These are phyloP conservation scores for Dothideomycetidae sp. DNA, from an alignment of 2,329 filamentous ascomycete species.

Conservation along the genomic window DNA sequence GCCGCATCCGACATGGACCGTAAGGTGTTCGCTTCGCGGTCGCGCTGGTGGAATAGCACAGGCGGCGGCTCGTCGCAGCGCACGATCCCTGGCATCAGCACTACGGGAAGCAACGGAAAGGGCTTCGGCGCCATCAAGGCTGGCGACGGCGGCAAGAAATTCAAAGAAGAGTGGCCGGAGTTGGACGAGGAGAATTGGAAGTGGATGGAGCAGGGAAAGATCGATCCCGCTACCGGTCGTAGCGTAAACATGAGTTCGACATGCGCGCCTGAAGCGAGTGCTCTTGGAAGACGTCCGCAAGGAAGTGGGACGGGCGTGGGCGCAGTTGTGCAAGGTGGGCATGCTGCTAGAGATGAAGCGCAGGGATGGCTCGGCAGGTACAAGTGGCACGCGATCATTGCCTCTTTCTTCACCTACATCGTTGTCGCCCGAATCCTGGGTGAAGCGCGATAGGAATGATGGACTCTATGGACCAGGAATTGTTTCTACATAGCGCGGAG, in stretches of 20 bases:
- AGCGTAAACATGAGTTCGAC: slow-evolving; percentile 20
- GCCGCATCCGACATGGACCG: slow-evolving; percentile 64
- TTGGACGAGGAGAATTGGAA: slow-evolving; percentile 78
- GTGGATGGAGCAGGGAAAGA: slow-evolving; percentile 73
- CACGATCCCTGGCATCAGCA: slow-evolving; percentile 35
- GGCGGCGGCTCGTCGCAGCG: slow-evolving; percentile 60
- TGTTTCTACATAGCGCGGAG: too few species aligned
- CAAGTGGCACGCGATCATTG: slow-evolving; percentile 59
- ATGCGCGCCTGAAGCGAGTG: slow-evolving; percentile 51
- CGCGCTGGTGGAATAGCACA: slow-evolving; percentile 93
- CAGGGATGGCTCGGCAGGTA: slow-evolving; percentile 71
- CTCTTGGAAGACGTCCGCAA: slow-evolving; percentile 47
- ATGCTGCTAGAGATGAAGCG: slow-evolving; percentile 62
- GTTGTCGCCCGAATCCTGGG: slow-evolving; percentile 62
- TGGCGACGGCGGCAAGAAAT: slow-evolving; percentile 85
- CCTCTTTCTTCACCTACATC: slow-evolving; percentile 66
- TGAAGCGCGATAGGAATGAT: slow-evolving; percentile 14
- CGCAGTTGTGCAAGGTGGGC: slow-evolving; percentile 61
- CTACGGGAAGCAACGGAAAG: slow-evolving; percentile 33
- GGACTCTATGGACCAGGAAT: too few species aligned
- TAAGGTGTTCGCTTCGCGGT: slow-evolving; percentile 59
- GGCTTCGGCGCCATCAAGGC: slow-evolving; percentile 70
- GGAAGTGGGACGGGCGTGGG: slow-evolving; percentile 41
- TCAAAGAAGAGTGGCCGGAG: slow-evolving; percentile 78
- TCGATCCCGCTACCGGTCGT: slow-evolving; percentile 62